Evolutionary conservation across 106 monocot genomes (phyloP).

Genomic region (Phalaenopsis equestris): DNA sequence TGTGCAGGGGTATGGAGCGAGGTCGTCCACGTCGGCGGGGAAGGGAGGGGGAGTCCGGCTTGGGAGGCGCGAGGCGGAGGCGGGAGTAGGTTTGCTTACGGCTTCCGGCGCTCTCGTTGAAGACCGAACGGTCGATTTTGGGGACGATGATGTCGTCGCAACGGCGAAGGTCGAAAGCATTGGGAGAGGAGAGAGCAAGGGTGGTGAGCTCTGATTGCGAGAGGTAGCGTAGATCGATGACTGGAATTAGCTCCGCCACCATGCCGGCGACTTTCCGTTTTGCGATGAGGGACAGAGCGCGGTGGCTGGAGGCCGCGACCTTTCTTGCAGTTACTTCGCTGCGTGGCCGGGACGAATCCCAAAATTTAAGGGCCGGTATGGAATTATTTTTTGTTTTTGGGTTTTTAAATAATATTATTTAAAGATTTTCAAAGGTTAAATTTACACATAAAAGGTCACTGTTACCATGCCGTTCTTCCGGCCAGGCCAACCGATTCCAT

Average conservation of each 20-base stretch:
- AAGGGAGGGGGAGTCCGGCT: slow-evolving; percentile 15
- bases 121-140: slow-evolving; percentile 78
- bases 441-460: too few species aligned
- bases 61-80: slow-evolving; percentile 52
- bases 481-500: too few species aligned
- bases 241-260: slow-evolving; percentile 49
- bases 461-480: too few species aligned
- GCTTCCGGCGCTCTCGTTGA: slow-evolving; percentile 84
- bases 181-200: slow-evolving; percentile 38
- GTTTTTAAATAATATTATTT: too few species aligned
- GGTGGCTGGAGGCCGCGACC: too few species aligned
- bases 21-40: slow-evolving; percentile 34
- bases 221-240: slow-evolving; percentile 66
- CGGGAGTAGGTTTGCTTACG: slow-evolving; percentile 86
- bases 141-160: slow-evolving; percentile 53
- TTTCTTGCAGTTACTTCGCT: too few species aligned
- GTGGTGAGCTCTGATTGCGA: slow-evolving; percentile 45
- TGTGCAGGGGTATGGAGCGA: slow-evolving; percentile 7
- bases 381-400: too few species aligned
- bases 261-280: slow-evolving; percentile 1
- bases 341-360: too few species aligned
- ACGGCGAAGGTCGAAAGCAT: slow-evolving; percentile 24
- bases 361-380: too few species aligned
- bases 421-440: too few species aligned
- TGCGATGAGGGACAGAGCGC: neutral